Conservation (phyloP, 768 basidiomycete species). For the Tephrocybe rancida region DNA sequence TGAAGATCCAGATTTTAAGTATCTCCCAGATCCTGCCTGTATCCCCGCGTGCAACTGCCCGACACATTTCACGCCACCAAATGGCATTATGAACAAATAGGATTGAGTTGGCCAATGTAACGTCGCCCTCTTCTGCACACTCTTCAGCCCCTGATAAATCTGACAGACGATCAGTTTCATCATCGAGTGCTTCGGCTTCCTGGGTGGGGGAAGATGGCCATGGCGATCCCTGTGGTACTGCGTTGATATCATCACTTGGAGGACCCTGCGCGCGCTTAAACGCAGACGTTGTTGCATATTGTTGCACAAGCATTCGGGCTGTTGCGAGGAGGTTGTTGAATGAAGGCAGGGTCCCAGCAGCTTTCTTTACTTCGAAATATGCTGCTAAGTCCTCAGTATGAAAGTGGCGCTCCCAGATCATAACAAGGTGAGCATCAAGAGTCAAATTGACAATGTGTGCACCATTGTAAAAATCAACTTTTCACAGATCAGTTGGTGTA, state of each 20-base stretch:
- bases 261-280: conserved; percentile 4
- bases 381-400: conserved; percentile 9
- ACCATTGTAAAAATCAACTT: conserved; percentile 22
- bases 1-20: conserved; percentile 27
- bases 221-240: conserved; percentile 8
- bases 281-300: conserved; percentile 8
- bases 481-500: conserved; percentile 22
- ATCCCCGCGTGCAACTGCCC: conserved; percentile 25
- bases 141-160: conserved; percentile 5
- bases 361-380: conserved; percentile 6
- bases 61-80: conserved; percentile 24
- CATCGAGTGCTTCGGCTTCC: background rate
- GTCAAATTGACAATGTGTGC: conserved; percentile 11
- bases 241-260: background rate
- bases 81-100: conserved; percentile 23
- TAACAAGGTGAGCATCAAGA: conserved; percentile 21
- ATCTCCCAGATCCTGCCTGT: conserved; percentile 25
- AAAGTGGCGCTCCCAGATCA: conserved; percentile 21
- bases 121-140: conserved; percentile 4
- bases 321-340: conserved; percentile 9
- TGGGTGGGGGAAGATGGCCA: conserved; percentile 3
- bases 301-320: background rate
- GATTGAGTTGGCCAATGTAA: conserved; percentile 20
- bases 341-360: background rate
- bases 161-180: conserved; percentile 1